Evolutionary conservation across 2,329 filamentous ascomycete species (phyloP), one percentile per base, ranked within the genome.

Genomic region (Nemania bipapillata): DNA sequence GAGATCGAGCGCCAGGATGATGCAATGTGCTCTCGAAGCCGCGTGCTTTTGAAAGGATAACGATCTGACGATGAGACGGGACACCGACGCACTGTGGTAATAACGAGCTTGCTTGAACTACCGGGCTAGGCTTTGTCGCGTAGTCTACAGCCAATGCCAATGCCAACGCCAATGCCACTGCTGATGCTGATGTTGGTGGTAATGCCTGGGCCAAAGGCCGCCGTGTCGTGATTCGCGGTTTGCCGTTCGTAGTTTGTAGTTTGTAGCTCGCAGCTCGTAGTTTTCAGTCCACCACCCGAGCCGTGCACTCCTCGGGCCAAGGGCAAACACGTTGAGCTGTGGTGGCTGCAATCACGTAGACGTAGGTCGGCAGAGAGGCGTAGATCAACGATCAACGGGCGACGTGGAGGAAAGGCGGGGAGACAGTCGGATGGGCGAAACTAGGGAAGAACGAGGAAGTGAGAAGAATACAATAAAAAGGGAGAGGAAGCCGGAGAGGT

Each of bases 91-190:
- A 64, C 53, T 15, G 56, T 22, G 26, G 54, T 17, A 35, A 45
- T 40, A 32, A 65, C 52, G n/a, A 59, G 32, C 32, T 32, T 24
- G 47, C 32, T 65, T 45, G 32, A 58, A 17, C 62, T 7, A n/a
- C 24, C 40, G 9, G 28, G 42, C 24, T 20, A n/a, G 30, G 24
- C 32, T 24, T 47, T 11, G 17, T 22, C 53, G 20, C 20, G n/a
- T 37, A 47, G 26, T 22, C 40, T 26, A 24, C 37, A 28, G 20
- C 40, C 26, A 6, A 50, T 42, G 15, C 40, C 12, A 9, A 32
- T 32, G 30, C 30, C 9, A 9, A 32, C 9, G 30, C 37, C 15
- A 3, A 17, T 40, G 37, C 37, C 8, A 40, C 30, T 35, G 49
- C 40, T 6, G 20, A 60, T 52, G 24, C 32, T 11, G 45, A 28